phyloP scores from a whole-genome alignment of 2,329 filamentous ascomycete species.

The Cytospora chrysosperma region DNA sequence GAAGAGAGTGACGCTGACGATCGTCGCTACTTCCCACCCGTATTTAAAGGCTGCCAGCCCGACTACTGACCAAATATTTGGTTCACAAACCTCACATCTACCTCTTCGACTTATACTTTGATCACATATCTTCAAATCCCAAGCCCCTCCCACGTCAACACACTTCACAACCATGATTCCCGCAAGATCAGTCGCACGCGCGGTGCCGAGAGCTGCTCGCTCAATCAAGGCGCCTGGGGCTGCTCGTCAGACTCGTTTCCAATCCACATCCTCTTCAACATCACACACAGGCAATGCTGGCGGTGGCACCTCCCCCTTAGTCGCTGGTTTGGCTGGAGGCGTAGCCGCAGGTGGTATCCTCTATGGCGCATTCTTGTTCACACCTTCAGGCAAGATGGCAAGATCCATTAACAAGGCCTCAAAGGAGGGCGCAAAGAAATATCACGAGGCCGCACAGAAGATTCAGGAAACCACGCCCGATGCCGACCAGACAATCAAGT shows the following conservation, averaged over 20 bases:
- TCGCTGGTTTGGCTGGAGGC: constrained; percentile 17
- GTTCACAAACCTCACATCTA: neutral
- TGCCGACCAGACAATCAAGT: constrained; percentile 64
- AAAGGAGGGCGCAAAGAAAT: constrained; percentile 58
- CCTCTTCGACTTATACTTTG: too few relatives aligned
- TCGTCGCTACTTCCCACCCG: neutral
- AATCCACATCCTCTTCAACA: constrained; percentile 21
- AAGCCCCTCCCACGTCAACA: neutral
- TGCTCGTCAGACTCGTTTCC: constrained; percentile 15
- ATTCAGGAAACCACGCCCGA: constrained; percentile 62
- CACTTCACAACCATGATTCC: constrained; percentile 12
- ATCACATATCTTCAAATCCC: neutral
- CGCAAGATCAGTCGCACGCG: constrained; percentile 17
- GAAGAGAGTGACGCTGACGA: neutral
- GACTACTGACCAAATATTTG: neutral
- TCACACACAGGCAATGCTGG: neutral
- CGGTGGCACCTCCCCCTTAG: constrained; percentile 4
- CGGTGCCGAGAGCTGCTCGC: constrained; percentile 16
- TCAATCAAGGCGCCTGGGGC: constrained; percentile 3
- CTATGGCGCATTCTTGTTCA: constrained; percentile 21
- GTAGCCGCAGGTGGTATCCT: constrained; percentile 13
- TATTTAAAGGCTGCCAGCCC: neutral
- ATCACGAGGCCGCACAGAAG: constrained; percentile 58
- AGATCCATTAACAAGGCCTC: constrained; percentile 32
- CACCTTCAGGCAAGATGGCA: constrained; percentile 38